phyloP scores from a whole-genome alignment of 1,139 yeast species.

The Scheffersomyces cryptocercus region DNA sequence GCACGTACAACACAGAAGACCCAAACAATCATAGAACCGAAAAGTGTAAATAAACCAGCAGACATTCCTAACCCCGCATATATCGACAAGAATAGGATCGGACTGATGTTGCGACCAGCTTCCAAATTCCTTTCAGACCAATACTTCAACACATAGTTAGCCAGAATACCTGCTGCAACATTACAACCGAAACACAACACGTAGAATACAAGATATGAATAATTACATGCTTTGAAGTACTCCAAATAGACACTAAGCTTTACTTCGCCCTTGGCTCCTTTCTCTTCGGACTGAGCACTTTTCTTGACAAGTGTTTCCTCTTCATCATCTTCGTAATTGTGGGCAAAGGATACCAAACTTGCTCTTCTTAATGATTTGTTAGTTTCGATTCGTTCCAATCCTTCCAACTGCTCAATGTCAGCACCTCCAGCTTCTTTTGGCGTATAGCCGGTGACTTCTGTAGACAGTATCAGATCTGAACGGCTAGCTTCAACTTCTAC shows the following conservation, averaged over 20 bases:
- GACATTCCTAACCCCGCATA: slow-evolving; percentile 30
- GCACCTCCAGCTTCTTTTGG: not conserved
- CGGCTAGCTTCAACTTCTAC: not conserved
- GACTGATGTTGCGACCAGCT: slow-evolving; percentile 24
- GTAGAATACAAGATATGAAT: slow-evolving; percentile 26
- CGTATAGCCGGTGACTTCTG: not conserved
- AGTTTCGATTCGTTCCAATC: not conserved
- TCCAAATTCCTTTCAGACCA: slow-evolving; percentile 39
- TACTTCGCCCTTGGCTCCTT: slow-evolving; percentile 31
- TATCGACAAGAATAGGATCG: slow-evolving; percentile 24
- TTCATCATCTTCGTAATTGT: slow-evolving; percentile 18
- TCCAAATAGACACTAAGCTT: slow-evolving; percentile 33
- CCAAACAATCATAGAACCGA: slow-evolving; percentile 34
- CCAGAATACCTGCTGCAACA: slow-evolving; percentile 24
- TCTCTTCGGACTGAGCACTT: slow-evolving; percentile 32
- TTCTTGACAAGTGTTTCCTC: slow-evolving; percentile 16
- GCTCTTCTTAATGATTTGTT: slow-evolving; percentile 6
- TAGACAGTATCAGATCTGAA: not conserved
- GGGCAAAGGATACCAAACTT: slow-evolving; percentile 23
- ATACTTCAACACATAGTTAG: slow-evolving; percentile 33
- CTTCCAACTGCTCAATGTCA: not conserved
- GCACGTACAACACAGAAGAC: slow-evolving; percentile 33
- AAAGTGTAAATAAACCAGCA: slow-evolving; percentile 27
- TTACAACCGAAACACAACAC: slow-evolving; percentile 21
- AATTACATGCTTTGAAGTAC: slow-evolving; percentile 39